Base-by-base conservation (phyloP, 805 yeast genomes). In the Wickerhamiella lipophila region DNA sequence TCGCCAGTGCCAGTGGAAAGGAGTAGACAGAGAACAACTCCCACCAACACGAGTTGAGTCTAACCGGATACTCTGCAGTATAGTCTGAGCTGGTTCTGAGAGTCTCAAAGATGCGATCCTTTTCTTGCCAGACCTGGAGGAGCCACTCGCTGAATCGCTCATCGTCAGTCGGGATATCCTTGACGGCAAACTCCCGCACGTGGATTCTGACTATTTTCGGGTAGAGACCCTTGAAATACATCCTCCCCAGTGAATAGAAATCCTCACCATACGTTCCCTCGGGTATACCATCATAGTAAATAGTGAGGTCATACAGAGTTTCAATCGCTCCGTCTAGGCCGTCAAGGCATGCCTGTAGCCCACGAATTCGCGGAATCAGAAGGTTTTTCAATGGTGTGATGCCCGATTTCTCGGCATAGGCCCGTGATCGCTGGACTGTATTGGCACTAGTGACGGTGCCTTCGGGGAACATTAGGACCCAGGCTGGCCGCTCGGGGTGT, bases 401-500 rank as follows among this genome's bases (percentile, higher is more conserved):
- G 16, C 56, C 59, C 21, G 70, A 60, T 53, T 78, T 75, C 5
- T 62, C 64, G 18, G 86, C 81, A 64, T 69, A 92, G 6, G 61
- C 68, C 15, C 68, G 69, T 7, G 88, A 77, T 50, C 75, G 74
- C 2, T 57, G 65, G 43, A 76, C 71, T 1, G 95, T 85, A 52
- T 76, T 73, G 4, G 70, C 71, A 34, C 92, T 79, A 49, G 83
- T 66, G 51, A 86, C 92, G 0, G 98, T 92, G 4, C 98, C 98
- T 64, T 92, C 98, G 1, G 98, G 98, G 65, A 82, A 92, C 23
- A 92, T 63, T 19, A 88, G 65, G 42, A 92, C 63, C 71, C 81
- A 78, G 53, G 80, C 79, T 3, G 83, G 80, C 76, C 77, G 73
- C 6, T 60, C 52, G 25, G 56, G 47, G 55, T 71, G 65, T 23